Evolutionary conservation across 164 flowering plant species (phyloP).

Genomic region (Stephania cephalantha): DNA sequence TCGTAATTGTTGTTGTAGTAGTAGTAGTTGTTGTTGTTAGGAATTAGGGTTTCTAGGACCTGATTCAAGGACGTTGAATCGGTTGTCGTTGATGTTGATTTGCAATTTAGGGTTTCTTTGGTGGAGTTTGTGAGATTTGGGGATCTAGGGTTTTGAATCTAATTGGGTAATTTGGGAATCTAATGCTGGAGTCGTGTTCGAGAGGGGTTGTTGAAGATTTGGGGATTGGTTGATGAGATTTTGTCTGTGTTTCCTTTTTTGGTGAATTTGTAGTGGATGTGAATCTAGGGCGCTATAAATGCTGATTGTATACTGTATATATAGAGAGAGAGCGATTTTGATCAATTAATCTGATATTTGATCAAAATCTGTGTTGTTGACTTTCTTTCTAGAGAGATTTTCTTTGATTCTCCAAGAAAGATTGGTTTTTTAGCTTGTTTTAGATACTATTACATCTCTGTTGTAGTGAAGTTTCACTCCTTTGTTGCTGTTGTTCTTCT

Average conservation of each 20-base stretch:
- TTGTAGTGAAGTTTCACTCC: not conserved
- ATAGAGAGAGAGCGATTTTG: not conserved
- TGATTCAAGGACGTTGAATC: not conserved
- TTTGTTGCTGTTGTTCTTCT: not conserved
- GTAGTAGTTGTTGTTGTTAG: not conserved
- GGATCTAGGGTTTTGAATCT: slow-evolving; percentile 9
- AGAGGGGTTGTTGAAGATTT: slow-evolving; percentile 31
- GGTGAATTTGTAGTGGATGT: not conserved
- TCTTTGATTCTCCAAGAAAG: slow-evolving; percentile 19
- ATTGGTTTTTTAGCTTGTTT: slow-evolving; percentile 6
- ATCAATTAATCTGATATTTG: not conserved
- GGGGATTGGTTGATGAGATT: slow-evolving; percentile 26
- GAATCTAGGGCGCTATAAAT: not conserved
- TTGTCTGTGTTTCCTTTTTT: not conserved
- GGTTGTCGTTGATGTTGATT: not conserved
- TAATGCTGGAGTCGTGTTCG: slow-evolving; percentile 22
- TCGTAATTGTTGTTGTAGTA: not conserved
- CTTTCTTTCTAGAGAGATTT: slow-evolving; percentile 11
- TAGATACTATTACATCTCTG: not conserved
- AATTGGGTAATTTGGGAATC: not conserved
- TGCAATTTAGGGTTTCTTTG: not conserved
- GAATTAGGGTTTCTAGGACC: slow-evolving; percentile 5
- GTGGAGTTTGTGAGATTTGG: slow-evolving; percentile 5
- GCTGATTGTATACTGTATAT: slow-evolving; percentile 12
- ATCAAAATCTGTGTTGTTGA: not conserved